A percentile compares a stretch with the other conserved stretches of the same genome.
phyloP scores from a whole-genome alignment of 2,329 filamentous ascomycete genomes.

The Aspergillus luchuensis region DNA sequence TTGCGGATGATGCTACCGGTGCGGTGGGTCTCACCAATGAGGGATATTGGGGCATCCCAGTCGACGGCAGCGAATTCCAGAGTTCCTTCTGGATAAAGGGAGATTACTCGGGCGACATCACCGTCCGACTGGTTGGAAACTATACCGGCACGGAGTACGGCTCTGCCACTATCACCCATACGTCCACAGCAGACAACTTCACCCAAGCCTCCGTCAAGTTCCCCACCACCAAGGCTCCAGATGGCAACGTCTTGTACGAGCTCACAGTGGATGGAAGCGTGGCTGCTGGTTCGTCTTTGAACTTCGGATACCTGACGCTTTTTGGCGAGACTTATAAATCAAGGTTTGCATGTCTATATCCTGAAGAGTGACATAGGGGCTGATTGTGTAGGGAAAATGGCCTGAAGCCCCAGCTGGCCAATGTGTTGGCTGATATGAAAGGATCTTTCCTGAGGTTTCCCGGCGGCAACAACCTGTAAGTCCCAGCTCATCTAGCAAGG shows the following conservation, averaged over 20 bases:
- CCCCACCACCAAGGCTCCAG: conserved; percentile 17
- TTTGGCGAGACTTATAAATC: conserved; percentile 24
- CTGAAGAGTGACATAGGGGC: not conserved
- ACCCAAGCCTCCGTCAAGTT: conserved; percentile 23
- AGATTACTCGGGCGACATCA: conserved; percentile 21
- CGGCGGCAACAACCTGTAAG: conserved; percentile 62
- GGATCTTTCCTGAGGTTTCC: conserved; percentile 64
- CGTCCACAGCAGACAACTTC: conserved; percentile 19
- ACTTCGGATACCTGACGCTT: conserved; percentile 23
- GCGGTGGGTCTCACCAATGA: conserved; percentile 47
- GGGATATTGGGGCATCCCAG: conserved; percentile 34
- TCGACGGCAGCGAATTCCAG: conserved; percentile 23
- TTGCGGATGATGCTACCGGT: conserved; percentile 26
- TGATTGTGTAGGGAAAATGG: conserved; percentile 51
- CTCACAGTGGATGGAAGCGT: conserved; percentile 17
- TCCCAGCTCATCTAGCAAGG: conserved; percentile 3
- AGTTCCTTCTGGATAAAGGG: conserved; percentile 30
- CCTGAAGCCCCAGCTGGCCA: conserved; percentile 56
- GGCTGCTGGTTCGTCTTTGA: conserved; percentile 18
- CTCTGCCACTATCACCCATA: conserved; percentile 18
- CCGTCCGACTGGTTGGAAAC: conserved; percentile 21
- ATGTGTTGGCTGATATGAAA: conserved; percentile 56
- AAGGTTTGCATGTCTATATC: not conserved
- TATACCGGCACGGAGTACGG: conserved; percentile 22
- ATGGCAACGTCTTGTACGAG: conserved; percentile 20